These are phyloP conservation scores for Eremothecium gossypii DNA, from an alignment of 1,139 yeast genomes.

Conservation along the genomic window DNA sequence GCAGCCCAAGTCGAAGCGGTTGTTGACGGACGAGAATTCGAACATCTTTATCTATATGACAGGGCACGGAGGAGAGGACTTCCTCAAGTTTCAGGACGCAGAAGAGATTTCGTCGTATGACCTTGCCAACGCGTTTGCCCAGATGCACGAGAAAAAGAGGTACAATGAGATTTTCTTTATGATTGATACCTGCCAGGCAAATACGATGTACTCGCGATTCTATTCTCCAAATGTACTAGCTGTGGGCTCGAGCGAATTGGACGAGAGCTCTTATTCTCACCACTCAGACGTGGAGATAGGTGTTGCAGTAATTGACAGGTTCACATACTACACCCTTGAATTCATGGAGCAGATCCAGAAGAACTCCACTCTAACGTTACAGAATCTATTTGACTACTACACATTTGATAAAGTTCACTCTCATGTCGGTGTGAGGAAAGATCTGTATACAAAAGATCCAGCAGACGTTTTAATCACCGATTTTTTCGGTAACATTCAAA, in stretches of 20 bases:
- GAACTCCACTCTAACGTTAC: slow-evolving; percentile 64
- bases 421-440: slow-evolving; percentile 83
- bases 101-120: slow-evolving; percentile 95
- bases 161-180: slow-evolving; percentile 92
- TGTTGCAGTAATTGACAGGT: slow-evolving; percentile 94
- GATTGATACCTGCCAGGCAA: slow-evolving; percentile 98
- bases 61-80: slow-evolving; percentile 98
- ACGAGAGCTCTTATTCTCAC: slow-evolving; percentile 89
- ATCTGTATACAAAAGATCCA: slow-evolving; percentile 59
- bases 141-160: slow-evolving; percentile 91
- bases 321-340: slow-evolving; percentile 85
- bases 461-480: slow-evolving; percentile 75
- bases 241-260: slow-evolving; percentile 85
- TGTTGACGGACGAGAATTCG: slow-evolving; percentile 86
- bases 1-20: slow-evolving; percentile 84
- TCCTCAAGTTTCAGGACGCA: slow-evolving; percentile 94
- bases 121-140: slow-evolving; percentile 93
- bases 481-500: slow-evolving; percentile 89
- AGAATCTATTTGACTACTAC: slow-evolving; percentile 76
- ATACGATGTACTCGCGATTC: slow-evolving; percentile 89
- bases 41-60: slow-evolving; percentile 92
- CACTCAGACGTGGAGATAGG: slow-evolving; percentile 94
- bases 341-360: slow-evolving; percentile 74
- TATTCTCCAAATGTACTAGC: slow-evolving; percentile 90
- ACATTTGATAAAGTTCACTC: slow-evolving; percentile 83